Percentiles rank a stretch among this genome's conserved stretches.
These are phyloP conservation scores for Komagataella pseudopastoris DNA, from an alignment of 805 yeast genomes.

Conservation along the genomic window DNA sequence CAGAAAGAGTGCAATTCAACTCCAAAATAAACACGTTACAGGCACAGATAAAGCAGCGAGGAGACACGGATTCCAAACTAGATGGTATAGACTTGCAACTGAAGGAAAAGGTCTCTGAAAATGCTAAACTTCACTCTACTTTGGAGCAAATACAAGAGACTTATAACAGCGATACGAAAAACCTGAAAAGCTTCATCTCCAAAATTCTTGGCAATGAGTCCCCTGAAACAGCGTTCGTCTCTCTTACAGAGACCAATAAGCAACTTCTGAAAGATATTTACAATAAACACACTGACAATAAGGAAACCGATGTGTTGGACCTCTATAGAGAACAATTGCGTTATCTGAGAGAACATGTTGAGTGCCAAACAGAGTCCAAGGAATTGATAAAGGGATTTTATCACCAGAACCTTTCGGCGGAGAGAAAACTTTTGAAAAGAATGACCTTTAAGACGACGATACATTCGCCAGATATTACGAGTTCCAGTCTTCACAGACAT, in stretches of 20 bases:
- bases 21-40: neutral
- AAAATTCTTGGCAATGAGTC: neutral
- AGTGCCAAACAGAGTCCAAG: constrained; percentile 9
- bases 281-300: neutral
- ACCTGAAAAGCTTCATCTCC: neutral
- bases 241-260: constrained; percentile 4
- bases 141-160: neutral
- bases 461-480: constrained; percentile 12
- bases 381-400: constrained; percentile 10
- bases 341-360: constrained; percentile 9
- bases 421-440: constrained; percentile 12
- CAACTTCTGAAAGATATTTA: neutral
- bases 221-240: neutral
- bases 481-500: constrained; percentile 18
- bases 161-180: neutral
- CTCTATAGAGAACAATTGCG: constrained; percentile 16
- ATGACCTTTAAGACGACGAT: constrained; percentile 2
- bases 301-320: neutral
- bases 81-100: neutral
- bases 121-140: neutral
- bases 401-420: constrained; percentile 10
- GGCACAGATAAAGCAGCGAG: neutral
- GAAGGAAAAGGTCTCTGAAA: neutral
- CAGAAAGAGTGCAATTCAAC: neutral
- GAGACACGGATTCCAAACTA: neutral